Percentiles rank a stretch among this genome's conserved stretches.
Conservation (phyloP, 2,329 filamentous ascomycete genomes). For the Emmonsiellopsis sp. region DNA sequence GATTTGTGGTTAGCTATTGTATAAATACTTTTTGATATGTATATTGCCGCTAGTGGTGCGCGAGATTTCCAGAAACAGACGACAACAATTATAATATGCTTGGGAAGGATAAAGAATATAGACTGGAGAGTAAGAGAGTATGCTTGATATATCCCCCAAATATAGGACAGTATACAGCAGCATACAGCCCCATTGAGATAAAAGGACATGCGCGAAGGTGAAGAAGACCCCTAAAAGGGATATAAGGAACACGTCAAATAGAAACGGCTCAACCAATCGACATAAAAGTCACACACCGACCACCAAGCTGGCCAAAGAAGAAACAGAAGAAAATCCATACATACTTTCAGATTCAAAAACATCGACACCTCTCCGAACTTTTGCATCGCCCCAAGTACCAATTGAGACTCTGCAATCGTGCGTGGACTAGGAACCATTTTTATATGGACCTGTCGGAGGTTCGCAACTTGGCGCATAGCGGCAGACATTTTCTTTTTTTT, state of each 20-base stretch:
- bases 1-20: background rate
- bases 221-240: too few species aligned
- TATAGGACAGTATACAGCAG: too few species aligned
- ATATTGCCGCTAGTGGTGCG: too few species aligned
- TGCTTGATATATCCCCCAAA: too few species aligned
- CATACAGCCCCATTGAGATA: too few species aligned
- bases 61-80: too few species aligned
- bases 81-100: too few species aligned
- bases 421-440: slow-evolving; percentile 19
- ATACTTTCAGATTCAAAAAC: slow-evolving; percentile 30
- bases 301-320: background rate
- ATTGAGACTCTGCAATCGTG: slow-evolving; percentile 25
- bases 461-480: slow-evolving; percentile 11
- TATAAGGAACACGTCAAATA: too few species aligned
- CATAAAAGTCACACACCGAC: background rate
- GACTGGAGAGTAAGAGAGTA: too few species aligned
- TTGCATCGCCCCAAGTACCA: slow-evolving; percentile 28
- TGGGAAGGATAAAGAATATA: too few species aligned
- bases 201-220: too few species aligned
- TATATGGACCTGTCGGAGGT: slow-evolving; percentile 22
- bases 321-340: background rate
- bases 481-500: slow-evolving; percentile 2
- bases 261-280: background rate
- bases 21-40: too few species aligned
- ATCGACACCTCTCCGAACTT: slow-evolving; percentile 33